phyloP scores from a whole-genome alignment of 208 protist species.

The Leishmania mexicana region DNA sequence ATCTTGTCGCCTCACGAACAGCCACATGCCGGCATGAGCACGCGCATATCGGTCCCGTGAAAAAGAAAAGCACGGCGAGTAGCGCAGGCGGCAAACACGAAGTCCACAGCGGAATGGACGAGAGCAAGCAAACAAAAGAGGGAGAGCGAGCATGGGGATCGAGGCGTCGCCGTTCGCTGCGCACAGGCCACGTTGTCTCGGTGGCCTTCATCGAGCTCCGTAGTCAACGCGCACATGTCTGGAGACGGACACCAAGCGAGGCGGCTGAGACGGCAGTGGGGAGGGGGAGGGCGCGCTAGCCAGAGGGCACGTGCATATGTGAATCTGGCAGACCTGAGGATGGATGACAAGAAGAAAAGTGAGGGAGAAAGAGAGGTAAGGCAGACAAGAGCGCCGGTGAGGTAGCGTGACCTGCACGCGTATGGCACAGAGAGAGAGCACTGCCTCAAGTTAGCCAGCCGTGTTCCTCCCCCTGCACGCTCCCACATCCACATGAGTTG shows the following conservation, averaged over 20 bases:
- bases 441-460: background rate
- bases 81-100: background rate
- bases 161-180: background rate
- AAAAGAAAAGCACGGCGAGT: background rate
- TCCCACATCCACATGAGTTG: background rate
- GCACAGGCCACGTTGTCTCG: background rate
- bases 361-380: background rate
- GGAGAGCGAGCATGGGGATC: background rate
- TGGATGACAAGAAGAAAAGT: background rate
- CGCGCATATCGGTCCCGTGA: background rate
- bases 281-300: no score
- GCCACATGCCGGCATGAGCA: background rate
- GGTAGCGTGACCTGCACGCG: background rate
- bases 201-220: background rate
- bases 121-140: background rate
- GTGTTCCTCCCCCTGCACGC: background rate
- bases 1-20: background rate
- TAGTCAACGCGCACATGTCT: background rate
- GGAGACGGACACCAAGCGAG: background rate
- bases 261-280: background rate
- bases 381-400: background rate
- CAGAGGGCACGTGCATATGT: background rate
- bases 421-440: background rate
- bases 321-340: background rate
- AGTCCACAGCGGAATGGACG: background rate